A percentile compares a stretch with the other conserved stretches of the same genome.
phyloP scores from a whole-genome alignment of 2,329 filamentous ascomycete species.

The Alternaria alternata region DNA sequence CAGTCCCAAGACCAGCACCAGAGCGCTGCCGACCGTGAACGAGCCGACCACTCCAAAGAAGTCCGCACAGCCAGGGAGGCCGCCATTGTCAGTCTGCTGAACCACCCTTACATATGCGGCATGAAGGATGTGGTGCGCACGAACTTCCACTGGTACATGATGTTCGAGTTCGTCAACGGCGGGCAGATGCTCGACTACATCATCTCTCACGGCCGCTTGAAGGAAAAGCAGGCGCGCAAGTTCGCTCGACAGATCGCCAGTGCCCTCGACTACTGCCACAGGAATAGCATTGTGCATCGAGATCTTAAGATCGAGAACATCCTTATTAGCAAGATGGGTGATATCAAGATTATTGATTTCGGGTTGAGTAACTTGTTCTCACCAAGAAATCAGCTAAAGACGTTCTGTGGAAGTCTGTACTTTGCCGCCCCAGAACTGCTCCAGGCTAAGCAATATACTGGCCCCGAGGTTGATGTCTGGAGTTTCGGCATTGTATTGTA shows the following conservation, averaged over 20 bases:
- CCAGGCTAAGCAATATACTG: constrained; percentile 92
- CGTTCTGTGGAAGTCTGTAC: constrained; percentile 96
- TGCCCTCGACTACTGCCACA: constrained; percentile 94
- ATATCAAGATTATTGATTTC: constrained; percentile 99
- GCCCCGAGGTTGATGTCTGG: constrained; percentile 97
- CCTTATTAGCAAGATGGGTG: constrained; percentile 96
- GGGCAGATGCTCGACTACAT: constrained; percentile 99
- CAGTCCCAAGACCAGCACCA: constrained; percentile 86
- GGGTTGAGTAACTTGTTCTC: constrained; percentile 96
- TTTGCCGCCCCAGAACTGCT: constrained; percentile 95
- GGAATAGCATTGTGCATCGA: constrained; percentile 97
- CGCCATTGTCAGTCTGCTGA: constrained; percentile 91
- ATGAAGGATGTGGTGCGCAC: constrained; percentile 95
- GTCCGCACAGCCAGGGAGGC: constrained; percentile 94
- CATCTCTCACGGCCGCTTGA: constrained; percentile 95
- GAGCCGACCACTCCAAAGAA: constrained; percentile 95
- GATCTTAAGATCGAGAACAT: constrained; percentile 99
- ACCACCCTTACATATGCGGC: constrained; percentile 94
- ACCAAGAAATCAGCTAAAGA: constrained; percentile 85
- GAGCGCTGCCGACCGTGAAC: constrained; percentile 76
- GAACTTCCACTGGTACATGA: constrained; percentile 99
- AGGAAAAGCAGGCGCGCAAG: constrained; percentile 97
- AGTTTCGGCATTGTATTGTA: constrained; percentile 99
- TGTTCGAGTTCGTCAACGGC: constrained; percentile 98
- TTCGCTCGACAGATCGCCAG: constrained; percentile 98